Evolutionary conservation across 169 alveolate genomes (phyloP), one percentile per base, ranked within the genome.

Genomic region (Plasmodium reichenowi): DNA sequence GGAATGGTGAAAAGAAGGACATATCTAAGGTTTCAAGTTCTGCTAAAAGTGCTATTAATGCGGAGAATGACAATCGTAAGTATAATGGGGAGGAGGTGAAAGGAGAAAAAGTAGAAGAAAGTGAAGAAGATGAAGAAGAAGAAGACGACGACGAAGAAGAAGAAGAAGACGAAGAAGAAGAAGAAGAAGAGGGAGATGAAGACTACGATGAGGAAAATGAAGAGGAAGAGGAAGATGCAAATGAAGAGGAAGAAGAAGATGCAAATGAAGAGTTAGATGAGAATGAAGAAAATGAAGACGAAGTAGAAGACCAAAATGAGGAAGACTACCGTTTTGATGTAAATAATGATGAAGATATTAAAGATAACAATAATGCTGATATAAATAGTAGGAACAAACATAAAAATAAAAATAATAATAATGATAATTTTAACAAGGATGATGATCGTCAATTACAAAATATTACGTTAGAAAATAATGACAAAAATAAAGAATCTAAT

Each of bases 111-210:
- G 38, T 2, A 43, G 83, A 67, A 17, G 87, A 43, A 9, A 17
- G 24, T 43, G 60, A 48, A 3, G 60, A 32, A 4, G 88, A 67
- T 3, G 78, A 32, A 1, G 47, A n/a, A 0, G 88, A 71, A 0
- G 88, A 72, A 13, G 71, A 20, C 0, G 92, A 63, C 1, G 78
- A 15, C 0, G 73, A 52, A 4, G 78, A 63, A n/a, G 74, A 38
- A 2, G 88, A 32, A 1, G 92, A 72, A 1, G 75, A 74, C 0
- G 78, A 63, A n/a, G 72, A 72, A 12, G 20, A 5, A 1, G 54
- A n/a, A 1, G 91, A 67, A 0, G 54, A 45, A 2, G 43, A n/a
- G 3, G 86, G 4, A 13, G 66, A 54, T 5, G 50, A 32, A 8
- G 85, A 32, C 10, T 24, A 17, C 5, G 59, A 80, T 6, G 24